Evolutionary conservation across 345 rosid genomes (phyloP).

Genomic region (Gossypium anomalum): DNA sequence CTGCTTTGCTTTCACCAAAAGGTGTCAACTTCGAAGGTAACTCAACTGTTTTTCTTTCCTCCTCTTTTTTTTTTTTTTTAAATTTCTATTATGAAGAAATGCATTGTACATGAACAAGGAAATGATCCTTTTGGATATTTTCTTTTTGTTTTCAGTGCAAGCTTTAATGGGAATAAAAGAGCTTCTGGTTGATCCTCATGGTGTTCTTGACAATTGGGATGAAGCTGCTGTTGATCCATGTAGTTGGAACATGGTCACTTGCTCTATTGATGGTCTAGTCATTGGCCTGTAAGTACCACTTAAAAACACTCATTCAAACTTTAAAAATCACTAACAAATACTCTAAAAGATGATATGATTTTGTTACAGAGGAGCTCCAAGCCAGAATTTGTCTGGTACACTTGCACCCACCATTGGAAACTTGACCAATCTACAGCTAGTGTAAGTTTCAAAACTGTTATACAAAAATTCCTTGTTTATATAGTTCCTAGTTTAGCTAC

Average conservation of each 20-base stretch:
- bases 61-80: too few species aligned
- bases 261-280: constrained; percentile 64
- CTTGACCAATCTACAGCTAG: constrained; percentile 68
- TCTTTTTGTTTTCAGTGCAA: constrained; percentile 38
- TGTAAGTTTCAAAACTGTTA: constrained; percentile 45
- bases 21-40: constrained; percentile 93
- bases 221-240: constrained; percentile 80
- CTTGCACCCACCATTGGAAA: constrained; percentile 69
- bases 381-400: constrained; percentile 72
- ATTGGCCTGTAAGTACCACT: constrained; percentile 52
- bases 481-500: not conserved
- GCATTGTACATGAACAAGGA: too few species aligned
- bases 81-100: too few species aligned
- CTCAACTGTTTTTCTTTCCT: not conserved
- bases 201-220: constrained; percentile 70
- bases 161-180: constrained; percentile 63
- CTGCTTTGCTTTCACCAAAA: constrained; percentile 65
- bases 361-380: constrained; percentile 68
- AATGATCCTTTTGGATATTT: not conserved
- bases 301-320: too few species aligned
- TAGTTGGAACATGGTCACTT: constrained; percentile 72
- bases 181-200: constrained; percentile 57
- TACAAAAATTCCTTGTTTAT: not conserved
- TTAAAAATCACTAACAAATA: not conserved
- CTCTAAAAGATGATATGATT: not conserved